A percentile compares a stretch with the other conserved stretches of the same genome.
Conservation (phyloP, 331 rosid species). For the Saraca asoca region DNA sequence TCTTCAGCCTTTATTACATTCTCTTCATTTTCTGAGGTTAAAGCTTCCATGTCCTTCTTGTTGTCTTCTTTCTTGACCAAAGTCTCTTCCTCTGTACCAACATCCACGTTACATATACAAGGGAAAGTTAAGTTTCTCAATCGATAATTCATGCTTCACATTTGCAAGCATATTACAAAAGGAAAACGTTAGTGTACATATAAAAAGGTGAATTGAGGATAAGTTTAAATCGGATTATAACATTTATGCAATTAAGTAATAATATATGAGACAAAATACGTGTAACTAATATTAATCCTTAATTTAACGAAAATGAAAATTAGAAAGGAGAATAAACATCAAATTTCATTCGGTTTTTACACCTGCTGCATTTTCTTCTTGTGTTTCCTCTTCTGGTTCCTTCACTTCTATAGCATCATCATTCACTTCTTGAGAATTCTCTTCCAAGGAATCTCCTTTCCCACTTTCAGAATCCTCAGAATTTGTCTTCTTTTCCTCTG, state of each 20-base stretch:
- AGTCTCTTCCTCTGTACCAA: slow-evolving; percentile 29
- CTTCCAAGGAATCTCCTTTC: too few relatives aligned
- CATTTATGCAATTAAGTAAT: background rate
- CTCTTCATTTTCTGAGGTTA: too few relatives aligned
- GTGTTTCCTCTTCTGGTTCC: slow-evolving; percentile 11
- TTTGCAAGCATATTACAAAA: background rate
- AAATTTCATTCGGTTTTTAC: background rate
- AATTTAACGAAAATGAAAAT: too few relatives aligned
- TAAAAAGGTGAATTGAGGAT: too few relatives aligned
- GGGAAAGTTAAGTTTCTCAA: background rate
- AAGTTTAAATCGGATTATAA: background rate
- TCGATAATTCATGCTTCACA: background rate
- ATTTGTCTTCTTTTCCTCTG: background rate
- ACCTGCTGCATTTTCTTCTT: slow-evolving; percentile 42
- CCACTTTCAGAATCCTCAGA: too few relatives aligned
- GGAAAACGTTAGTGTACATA: too few relatives aligned
- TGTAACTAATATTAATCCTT: too few relatives aligned
- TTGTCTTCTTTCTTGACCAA: slow-evolving; percentile 20
- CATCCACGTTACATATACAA: slow-evolving; percentile 21
- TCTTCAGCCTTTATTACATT: background rate
- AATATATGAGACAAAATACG: too few relatives aligned
- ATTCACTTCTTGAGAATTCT: too few relatives aligned
- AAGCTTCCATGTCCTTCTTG: background rate
- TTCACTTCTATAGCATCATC: slow-evolving; percentile 21
- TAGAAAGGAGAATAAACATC: too few relatives aligned